These are phyloP conservation scores for Phaeomoniella chlamydospora DNA, from an alignment of 2,329 filamentous ascomycete species.

Conservation along the genomic window DNA sequence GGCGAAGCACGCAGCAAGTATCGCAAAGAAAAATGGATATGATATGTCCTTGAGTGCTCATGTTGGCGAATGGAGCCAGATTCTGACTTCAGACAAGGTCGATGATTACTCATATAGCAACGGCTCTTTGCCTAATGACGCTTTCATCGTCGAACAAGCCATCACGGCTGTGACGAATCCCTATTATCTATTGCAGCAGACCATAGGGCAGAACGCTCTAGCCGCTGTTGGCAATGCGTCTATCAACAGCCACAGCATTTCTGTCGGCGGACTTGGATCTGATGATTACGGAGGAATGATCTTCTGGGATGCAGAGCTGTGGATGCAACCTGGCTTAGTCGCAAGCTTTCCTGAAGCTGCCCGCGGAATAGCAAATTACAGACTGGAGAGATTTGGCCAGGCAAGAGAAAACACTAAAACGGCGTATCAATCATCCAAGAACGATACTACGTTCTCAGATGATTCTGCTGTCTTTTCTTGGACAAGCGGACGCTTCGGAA, in stretches of 20 bases:
- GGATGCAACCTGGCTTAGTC: slow-evolving; percentile 54
- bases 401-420: slow-evolving; percentile 45
- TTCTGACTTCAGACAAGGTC: slow-evolving; percentile 47
- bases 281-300: slow-evolving; percentile 53
- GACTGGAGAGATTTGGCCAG: slow-evolving; percentile 42
- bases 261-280: slow-evolving; percentile 53
- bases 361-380: slow-evolving; percentile 50
- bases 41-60: slow-evolving; percentile 40
- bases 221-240: slow-evolving; percentile 31
- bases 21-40: slow-evolving; percentile 39
- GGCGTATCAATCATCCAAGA: slow-evolving; percentile 43
- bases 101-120: slow-evolving; percentile 45
- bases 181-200: slow-evolving; percentile 34
- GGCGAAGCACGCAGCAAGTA: slow-evolving; percentile 40
- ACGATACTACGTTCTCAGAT: slow-evolving; percentile 39
- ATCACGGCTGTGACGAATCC: slow-evolving; percentile 32
- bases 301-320: slow-evolving; percentile 55
- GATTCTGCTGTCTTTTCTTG: slow-evolving; percentile 51
- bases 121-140: slow-evolving; percentile 42
- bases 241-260: slow-evolving; percentile 48
- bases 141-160: slow-evolving; percentile 38
- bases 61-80: slow-evolving; percentile 43
- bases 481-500: slow-evolving; percentile 53
- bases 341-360: slow-evolving; percentile 47
- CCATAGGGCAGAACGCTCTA: slow-evolving; percentile 38